Evolutionary conservation across 2,329 filamentous ascomycete species (phyloP).

Genomic region (Fusarium nelsonii): DNA sequence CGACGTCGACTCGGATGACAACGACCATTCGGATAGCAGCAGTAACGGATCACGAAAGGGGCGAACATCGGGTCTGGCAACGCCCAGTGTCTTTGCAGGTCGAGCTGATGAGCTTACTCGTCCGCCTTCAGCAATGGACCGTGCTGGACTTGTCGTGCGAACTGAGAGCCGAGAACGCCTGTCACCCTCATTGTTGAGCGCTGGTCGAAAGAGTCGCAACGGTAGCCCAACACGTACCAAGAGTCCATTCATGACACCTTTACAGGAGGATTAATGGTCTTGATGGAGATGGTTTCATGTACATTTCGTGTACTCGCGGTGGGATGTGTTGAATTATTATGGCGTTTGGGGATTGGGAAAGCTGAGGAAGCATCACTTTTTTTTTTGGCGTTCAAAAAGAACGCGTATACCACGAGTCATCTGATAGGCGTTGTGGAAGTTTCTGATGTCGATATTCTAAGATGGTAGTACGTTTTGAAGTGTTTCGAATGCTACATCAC

Average conservation of each 20-base stretch:
- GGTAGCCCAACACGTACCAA: conserved; percentile 70
- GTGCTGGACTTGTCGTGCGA: conserved; percentile 80
- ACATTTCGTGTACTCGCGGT: not conserved
- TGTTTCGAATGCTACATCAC: conserved; percentile 8
- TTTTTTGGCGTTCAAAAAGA: conserved; percentile 31
- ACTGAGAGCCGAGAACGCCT: conserved; percentile 90
- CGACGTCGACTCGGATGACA: conserved; percentile 72
- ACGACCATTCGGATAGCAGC: conserved; percentile 73
- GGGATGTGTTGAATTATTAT: not conserved
- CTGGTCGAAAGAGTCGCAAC: conserved; percentile 68
- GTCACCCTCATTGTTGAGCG: conserved; percentile 66
- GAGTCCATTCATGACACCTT: conserved; percentile 66
- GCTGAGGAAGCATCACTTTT: conserved; percentile 4
- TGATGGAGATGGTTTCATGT: not conserved
- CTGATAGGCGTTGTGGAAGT: conserved; percentile 24
- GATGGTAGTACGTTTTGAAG: not conserved
- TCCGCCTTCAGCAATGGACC: conserved; percentile 64
- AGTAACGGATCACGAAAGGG: conserved; percentile 68
- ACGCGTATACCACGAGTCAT: conserved; percentile 25
- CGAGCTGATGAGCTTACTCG: conserved; percentile 62
- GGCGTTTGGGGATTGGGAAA: conserved; percentile 27
- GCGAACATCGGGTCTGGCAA: conserved; percentile 74
- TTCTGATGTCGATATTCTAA: not conserved
- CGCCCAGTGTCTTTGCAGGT: conserved; percentile 69
- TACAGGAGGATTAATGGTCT: conserved; percentile 56